Conservation (phyloP, 148 eudicot species). For the Vaccinium darrowii region DNA sequence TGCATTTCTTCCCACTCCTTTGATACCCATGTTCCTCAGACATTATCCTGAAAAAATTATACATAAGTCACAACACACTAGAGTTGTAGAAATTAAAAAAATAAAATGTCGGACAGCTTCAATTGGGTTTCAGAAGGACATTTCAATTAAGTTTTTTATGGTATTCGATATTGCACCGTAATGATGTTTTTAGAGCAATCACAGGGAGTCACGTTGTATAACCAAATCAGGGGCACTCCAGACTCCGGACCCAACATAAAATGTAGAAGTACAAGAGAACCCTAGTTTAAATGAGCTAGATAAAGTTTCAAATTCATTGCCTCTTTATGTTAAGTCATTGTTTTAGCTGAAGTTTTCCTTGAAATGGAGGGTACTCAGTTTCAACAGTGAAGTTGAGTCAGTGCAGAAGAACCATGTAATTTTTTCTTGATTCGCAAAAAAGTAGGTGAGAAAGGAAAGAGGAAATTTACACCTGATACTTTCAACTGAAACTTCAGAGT, state of each 20-base stretch:
- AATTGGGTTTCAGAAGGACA: no score
- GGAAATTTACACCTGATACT: conserved; percentile 24
- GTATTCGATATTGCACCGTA: no score
- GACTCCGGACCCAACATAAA: no score
- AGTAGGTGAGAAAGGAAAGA: neutral
- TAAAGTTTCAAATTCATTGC: no score
- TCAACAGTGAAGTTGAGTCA: neutral
- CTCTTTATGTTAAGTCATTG: neutral
- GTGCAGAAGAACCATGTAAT: neutral
- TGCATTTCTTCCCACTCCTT: conserved; percentile 97
- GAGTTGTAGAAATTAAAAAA: neutral
- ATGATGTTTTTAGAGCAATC: no score
- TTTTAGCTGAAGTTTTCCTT: neutral
- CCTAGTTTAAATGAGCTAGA: no score
- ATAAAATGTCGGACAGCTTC: no score
- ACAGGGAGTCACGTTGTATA: no score
- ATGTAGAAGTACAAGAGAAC: no score
- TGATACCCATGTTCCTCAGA: conserved; percentile 92
- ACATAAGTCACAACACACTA: neutral
- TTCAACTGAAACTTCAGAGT: conserved; percentile 18
- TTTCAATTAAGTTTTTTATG: no score
- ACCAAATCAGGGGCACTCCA: no score
- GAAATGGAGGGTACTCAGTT: conserved; percentile 3
- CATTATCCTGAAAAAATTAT: conserved; percentile 62
- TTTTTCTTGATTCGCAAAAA: neutral